These are phyloP conservation scores for Mycena haematopus DNA, from an alignment of 768 basidiomycete genomes.

Conservation along the genomic window DNA sequence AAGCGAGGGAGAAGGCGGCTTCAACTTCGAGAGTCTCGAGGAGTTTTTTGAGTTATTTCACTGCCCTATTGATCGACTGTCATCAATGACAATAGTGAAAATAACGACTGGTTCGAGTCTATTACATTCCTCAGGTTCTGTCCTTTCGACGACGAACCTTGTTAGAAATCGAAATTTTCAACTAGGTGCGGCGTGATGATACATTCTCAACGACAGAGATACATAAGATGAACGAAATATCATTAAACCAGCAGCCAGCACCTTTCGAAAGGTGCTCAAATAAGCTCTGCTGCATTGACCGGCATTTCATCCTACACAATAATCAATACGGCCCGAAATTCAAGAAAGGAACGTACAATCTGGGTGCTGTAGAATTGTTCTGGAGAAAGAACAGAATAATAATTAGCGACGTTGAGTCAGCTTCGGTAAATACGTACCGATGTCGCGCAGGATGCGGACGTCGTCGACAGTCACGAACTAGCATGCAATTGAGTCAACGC, in stretches of 20 bases:
- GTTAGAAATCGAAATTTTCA: neutral
- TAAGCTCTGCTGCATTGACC: slow-evolving; percentile 96
- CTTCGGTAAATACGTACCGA: slow-evolving; percentile 61
- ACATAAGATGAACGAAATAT: slow-evolving; percentile 20
- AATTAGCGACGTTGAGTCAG: slow-evolving; percentile 16
- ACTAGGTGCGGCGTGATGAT: neutral
- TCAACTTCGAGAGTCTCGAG: no score
- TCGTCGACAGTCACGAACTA: slow-evolving; percentile 96
- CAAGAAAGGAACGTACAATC: slow-evolving; percentile 63
- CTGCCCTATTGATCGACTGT: no score
- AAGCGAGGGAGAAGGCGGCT: no score
- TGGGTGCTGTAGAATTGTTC: slow-evolving; percentile 98
- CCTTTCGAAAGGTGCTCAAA: slow-evolving; percentile 57
- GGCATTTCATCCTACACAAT: slow-evolving; percentile 92
- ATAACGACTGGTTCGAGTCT: no score
- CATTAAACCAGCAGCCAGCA: slow-evolving; percentile 21
- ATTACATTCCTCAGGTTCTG: no score
- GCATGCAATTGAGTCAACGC: slow-evolving; percentile 29
- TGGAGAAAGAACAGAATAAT: slow-evolving; percentile 43
- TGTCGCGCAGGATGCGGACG: slow-evolving; percentile 95
- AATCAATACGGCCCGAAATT: slow-evolving; percentile 29
- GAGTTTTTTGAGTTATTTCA: no score
- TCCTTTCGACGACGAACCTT: no score
- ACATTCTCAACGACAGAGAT: slow-evolving; percentile 20
- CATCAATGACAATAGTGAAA: no score